Percentiles rank a stretch among this genome's conserved stretches.
Evolutionary conservation across 768 basidiomycete species (phyloP).

Genomic region (Infundibulicybe gibba): DNA sequence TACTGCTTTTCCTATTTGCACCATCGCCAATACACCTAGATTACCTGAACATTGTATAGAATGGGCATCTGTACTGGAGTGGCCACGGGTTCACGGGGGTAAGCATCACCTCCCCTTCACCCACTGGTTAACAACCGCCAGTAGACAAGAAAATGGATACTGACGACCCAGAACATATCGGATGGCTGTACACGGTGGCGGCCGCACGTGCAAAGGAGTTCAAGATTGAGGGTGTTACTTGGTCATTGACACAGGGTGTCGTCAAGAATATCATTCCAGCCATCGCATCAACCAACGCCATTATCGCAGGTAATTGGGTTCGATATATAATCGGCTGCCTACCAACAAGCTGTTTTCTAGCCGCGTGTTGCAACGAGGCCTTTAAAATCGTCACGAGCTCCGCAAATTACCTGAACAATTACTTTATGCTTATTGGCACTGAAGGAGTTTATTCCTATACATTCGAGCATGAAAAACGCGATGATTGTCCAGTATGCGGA

Average conservation of each 20-base stretch:
- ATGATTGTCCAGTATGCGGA: constrained; percentile 96
- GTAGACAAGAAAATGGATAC: constrained; percentile 95
- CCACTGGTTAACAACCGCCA: constrained; percentile 1
- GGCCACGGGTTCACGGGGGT: constrained; percentile 95
- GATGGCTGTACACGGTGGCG: constrained; percentile 86
- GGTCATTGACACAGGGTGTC: constrained; percentile 96
- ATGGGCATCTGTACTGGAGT: constrained; percentile 98
- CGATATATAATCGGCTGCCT: too few relatives aligned
- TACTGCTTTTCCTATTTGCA: constrained; percentile 96
- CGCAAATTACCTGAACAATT: constrained; percentile 93
- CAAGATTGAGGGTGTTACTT: constrained; percentile 98
- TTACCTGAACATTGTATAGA: constrained; percentile 99
- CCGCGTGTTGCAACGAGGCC: constrained; percentile 97
- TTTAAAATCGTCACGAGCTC: constrained; percentile 98
- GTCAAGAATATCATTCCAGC: constrained; percentile 99
- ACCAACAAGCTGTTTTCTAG: constrained; percentile 29
- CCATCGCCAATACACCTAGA: constrained; percentile 97
- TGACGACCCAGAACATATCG: constrained; percentile 95
- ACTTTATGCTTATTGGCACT: constrained; percentile 98
- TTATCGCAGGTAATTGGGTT: constrained; percentile 75
- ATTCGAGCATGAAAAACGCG: constrained; percentile 90
- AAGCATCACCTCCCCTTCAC: constrained; percentile 8
- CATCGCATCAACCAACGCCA: constrained; percentile 97
- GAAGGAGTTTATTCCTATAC: constrained; percentile 97
- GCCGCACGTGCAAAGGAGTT: constrained; percentile 84